These are phyloP conservation scores for Carex littledalei DNA, from an alignment of 176 grass and related monocot genomes.

Conservation along the genomic window DNA sequence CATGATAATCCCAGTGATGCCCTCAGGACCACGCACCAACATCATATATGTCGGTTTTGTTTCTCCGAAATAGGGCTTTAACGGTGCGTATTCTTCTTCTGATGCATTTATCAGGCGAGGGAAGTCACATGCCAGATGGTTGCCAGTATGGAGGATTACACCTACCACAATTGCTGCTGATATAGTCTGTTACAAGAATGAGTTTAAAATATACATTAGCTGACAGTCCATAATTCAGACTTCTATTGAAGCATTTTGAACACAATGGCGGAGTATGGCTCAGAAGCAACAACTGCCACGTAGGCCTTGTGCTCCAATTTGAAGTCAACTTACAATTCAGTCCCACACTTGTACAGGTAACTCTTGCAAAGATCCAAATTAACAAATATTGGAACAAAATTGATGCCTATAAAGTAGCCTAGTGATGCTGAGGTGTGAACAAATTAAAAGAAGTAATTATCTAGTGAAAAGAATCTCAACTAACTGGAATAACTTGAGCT, in stretches of 20 bases:
- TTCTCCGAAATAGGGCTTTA: conserved; percentile 62
- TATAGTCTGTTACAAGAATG: conserved; percentile 56
- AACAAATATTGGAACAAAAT: background rate
- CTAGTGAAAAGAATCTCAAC: conserved; percentile 1
- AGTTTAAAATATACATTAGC: background rate
- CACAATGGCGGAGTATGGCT: background rate
- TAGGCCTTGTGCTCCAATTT: background rate
- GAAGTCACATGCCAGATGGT: conserved; percentile 89
- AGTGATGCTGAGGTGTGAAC: background rate
- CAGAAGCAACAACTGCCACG: background rate
- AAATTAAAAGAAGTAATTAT: conserved; percentile 6
- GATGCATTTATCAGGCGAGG: conserved; percentile 62
- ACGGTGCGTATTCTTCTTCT: conserved; percentile 50
- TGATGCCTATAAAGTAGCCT: background rate
- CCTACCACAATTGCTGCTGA: conserved; percentile 84
- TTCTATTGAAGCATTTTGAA: background rate
- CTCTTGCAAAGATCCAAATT: background rate
- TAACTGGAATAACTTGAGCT: background rate
- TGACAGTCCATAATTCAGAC: background rate
- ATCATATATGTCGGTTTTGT: conserved; percentile 68
- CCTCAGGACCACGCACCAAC: conserved; percentile 68
- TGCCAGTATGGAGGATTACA: conserved; percentile 91
- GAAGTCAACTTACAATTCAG: background rate
- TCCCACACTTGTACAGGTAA: background rate
- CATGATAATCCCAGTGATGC: conserved; percentile 89